Evolutionary conservation across 2,329 filamentous ascomycete species (phyloP).

Genomic region (Drechmeria coniospora): DNA sequence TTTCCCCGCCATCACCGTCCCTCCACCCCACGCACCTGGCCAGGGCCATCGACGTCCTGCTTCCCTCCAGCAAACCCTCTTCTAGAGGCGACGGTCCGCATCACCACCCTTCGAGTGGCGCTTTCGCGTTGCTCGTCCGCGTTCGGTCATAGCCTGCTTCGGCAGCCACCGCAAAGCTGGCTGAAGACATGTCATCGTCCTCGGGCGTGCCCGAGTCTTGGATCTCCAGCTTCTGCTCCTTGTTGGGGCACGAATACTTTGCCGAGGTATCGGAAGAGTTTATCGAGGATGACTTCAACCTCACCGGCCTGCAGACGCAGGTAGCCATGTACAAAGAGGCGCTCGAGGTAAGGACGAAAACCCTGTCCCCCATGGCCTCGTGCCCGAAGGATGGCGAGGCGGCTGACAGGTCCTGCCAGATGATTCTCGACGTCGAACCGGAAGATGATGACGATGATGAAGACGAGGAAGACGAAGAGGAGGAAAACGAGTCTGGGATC

Average conservation of each 20-base stretch:
- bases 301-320: constrained; percentile 87
- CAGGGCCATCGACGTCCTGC: too few relatives aligned
- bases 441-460: constrained; percentile 86
- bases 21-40: too few relatives aligned
- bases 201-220: constrained; percentile 66
- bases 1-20: too few relatives aligned
- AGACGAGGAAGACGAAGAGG: constrained; percentile 62
- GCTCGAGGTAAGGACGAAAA: constrained; percentile 46
- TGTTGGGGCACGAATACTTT: constrained; percentile 96
- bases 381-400: background rate
- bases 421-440: constrained; percentile 96
- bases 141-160: constrained; percentile 2
- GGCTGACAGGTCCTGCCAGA: constrained; percentile 29
- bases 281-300: constrained; percentile 98
- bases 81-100: too few relatives aligned
- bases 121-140: background rate
- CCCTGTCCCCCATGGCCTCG: background rate
- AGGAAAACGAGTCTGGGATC: constrained; percentile 50
- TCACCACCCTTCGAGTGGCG: background rate
- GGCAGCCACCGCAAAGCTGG: background rate
- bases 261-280: constrained; percentile 98
- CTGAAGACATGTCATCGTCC: constrained; percentile 38
- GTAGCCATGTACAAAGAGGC: constrained; percentile 99
- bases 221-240: constrained; percentile 93
- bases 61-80: too few relatives aligned